These are phyloP conservation scores for Pseudocercospora crystallina DNA, from an alignment of 2,329 filamentous ascomycete genomes.

Conservation along the genomic window DNA sequence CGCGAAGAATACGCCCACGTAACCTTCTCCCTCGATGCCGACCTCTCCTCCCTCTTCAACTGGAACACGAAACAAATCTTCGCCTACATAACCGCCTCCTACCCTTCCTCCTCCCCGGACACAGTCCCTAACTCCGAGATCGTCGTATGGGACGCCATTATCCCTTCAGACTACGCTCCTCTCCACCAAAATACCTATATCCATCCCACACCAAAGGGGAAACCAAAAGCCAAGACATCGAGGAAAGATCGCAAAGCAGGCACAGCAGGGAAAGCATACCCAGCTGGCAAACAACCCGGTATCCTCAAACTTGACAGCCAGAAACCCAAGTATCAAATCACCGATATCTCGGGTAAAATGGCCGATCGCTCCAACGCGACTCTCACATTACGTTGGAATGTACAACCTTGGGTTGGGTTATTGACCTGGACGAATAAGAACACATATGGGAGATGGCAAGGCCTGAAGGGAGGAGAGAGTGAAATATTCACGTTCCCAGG, in stretches of 20 bases:
- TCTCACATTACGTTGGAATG: slow-evolving; percentile 86
- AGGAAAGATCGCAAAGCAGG: slow-evolving; percentile 16
- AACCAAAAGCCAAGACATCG: slow-evolving; percentile 21
- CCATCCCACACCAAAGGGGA: slow-evolving; percentile 46
- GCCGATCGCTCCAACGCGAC: slow-evolving; percentile 72
- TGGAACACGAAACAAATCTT: slow-evolving; percentile 99
- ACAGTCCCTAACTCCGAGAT: slow-evolving; percentile 57
- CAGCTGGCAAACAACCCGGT: slow-evolving; percentile 53
- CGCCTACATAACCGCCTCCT: slow-evolving; percentile 85
- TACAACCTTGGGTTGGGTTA: slow-evolving; percentile 93
- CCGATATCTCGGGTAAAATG: slow-evolving; percentile 78
- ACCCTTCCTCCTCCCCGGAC: slow-evolving; percentile 47
- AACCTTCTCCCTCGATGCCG: slow-evolving; percentile 87
- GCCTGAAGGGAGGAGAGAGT: slow-evolving; percentile 63
- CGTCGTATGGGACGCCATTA: slow-evolving; percentile 95
- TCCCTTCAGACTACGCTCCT: slow-evolving; percentile 68
- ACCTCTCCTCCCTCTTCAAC: slow-evolving; percentile 88
- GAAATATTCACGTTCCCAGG: slow-evolving; percentile 64
- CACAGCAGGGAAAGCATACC: slow-evolving; percentile 31
- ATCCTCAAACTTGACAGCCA: slow-evolving; percentile 77
- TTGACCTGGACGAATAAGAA: slow-evolving; percentile 69
- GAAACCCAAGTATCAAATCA: slow-evolving; percentile 95
- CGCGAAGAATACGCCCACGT: slow-evolving; percentile 96
- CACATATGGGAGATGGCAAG: slow-evolving; percentile 61
- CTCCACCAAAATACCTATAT: slow-evolving; percentile 53